Percentiles rank a stretch among this genome's conserved stretches.
These are phyloP conservation scores for Thymus quinquecostatus DNA, from an alignment of 257 asterid genomes.

Conservation along the genomic window DNA sequence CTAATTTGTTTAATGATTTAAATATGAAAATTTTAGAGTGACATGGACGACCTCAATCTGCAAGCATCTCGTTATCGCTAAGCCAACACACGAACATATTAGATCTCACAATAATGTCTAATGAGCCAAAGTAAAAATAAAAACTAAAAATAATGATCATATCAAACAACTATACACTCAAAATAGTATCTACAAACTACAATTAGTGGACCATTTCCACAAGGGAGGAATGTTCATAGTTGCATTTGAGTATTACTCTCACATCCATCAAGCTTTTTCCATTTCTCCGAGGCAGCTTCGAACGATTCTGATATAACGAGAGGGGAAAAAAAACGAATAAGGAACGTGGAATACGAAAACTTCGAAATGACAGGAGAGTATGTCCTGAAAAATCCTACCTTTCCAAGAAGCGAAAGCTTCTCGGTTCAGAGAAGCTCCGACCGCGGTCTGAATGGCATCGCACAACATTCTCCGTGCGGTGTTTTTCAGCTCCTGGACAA, in stretches of 20 bases:
- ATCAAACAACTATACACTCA: background rate
- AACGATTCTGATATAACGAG: slow-evolving; percentile 6
- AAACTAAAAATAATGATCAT: too few species aligned
- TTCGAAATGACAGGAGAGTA: background rate
- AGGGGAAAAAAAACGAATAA: background rate
- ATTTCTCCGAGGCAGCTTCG: background rate
- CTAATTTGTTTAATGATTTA: too few species aligned
- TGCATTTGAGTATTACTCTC: background rate
- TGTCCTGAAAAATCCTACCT: slow-evolving; percentile 1
- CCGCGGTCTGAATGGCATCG: slow-evolving; percentile 10
- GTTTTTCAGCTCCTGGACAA: slow-evolving; percentile 25
- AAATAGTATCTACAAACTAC: background rate
- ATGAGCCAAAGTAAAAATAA: too few species aligned
- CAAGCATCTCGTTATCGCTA: too few species aligned
- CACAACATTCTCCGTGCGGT: background rate
- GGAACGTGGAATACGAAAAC: background rate
- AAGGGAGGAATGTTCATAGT: background rate
- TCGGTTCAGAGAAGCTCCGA: slow-evolving; percentile 17
- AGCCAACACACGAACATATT: too few species aligned
- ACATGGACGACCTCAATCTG: too few species aligned
- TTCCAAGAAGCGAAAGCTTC: slow-evolving; percentile 22
- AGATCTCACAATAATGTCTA: too few species aligned
- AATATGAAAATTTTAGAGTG: too few species aligned
- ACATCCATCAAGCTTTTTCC: background rate
- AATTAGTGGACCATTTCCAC: background rate